Evolutionary conservation across 768 basidiomycete genomes (phyloP).

Genomic region (Boletus bicolor): DNA sequence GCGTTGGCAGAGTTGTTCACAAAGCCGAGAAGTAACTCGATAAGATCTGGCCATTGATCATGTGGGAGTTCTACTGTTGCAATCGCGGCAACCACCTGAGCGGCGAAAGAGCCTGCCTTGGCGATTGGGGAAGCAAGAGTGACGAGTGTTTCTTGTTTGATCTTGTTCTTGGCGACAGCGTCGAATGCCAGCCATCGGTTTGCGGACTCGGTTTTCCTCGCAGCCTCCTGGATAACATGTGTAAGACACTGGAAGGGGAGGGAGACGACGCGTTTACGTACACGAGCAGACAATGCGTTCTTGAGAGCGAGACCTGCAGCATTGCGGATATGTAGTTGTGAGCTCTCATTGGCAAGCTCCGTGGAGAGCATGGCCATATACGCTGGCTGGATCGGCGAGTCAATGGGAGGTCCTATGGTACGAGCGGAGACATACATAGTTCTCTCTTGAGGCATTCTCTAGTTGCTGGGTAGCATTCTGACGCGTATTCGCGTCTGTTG

Average conservation of each 20-base stretch:
- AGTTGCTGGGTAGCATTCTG: slow-evolving; percentile 89
- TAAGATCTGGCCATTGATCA: slow-evolving; percentile 86
- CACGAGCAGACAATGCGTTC: slow-evolving; percentile 88
- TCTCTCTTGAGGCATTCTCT: slow-evolving; percentile 79
- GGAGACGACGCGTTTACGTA: slow-evolving; percentile 44
- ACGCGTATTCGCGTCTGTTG: slow-evolving; percentile 82
- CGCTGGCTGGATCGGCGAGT: slow-evolving; percentile 57
- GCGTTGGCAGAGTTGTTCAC: slow-evolving; percentile 71
- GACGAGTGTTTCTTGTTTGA: slow-evolving; percentile 84
- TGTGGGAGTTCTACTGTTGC: slow-evolving; percentile 89
- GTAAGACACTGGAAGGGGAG: slow-evolving; percentile 15
- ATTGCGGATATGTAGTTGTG: slow-evolving; percentile 74
- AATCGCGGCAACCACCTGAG: slow-evolving; percentile 92
- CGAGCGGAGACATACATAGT: slow-evolving; percentile 67
- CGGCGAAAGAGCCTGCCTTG: slow-evolving; percentile 83
- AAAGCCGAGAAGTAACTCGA: slow-evolving; percentile 83
- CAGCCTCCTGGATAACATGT: slow-evolving; percentile 52
- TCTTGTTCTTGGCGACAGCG: slow-evolving; percentile 63
- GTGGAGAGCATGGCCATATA: slow-evolving; percentile 90
- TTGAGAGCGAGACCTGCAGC: slow-evolving; percentile 97
- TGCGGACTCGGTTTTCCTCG: slow-evolving; percentile 72
- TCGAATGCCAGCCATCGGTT: slow-evolving; percentile 81
- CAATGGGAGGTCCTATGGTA: not conserved
- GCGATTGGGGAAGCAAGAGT: slow-evolving; percentile 70
- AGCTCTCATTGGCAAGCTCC: slow-evolving; percentile 76